Evolutionary conservation across 768 basidiomycete genomes (phyloP).

Genomic region (Boletus rex-veris): DNA sequence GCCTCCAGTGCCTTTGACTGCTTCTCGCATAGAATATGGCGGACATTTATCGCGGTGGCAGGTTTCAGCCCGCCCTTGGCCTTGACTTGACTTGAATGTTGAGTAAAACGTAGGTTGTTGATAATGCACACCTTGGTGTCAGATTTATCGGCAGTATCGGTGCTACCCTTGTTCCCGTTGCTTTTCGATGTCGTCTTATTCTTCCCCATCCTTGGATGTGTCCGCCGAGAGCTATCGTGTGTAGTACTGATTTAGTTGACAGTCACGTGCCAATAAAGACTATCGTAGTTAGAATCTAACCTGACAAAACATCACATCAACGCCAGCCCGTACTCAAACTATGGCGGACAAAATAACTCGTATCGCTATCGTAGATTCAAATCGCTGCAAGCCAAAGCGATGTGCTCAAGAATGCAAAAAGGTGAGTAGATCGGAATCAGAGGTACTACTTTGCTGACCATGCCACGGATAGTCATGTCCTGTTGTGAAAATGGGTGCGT

Average conservation of each 20-base stretch:
- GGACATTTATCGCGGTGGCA: slow-evolving; percentile 79
- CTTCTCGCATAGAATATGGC: slow-evolving; percentile 87
- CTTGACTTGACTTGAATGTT: slow-evolving; percentile 23
- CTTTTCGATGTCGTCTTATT: slow-evolving; percentile 25
- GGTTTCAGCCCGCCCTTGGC: slow-evolving; percentile 65
- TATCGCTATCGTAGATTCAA: slow-evolving; percentile 91
- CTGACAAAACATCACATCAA: slow-evolving; percentile 1
- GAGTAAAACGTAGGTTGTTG: not conserved
- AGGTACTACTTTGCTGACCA: not conserved
- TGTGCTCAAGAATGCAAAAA: slow-evolving; percentile 99
- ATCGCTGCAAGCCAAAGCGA: slow-evolving; percentile 94
- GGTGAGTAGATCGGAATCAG: slow-evolving; percentile 37
- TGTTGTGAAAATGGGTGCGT: slow-evolving; percentile 92
- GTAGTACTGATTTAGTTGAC: slow-evolving; percentile 3
- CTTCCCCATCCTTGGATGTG: slow-evolving; percentile 23
- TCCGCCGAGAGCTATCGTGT: not conserved
- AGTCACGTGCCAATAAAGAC: slow-evolving; percentile 15
- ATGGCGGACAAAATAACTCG: slow-evolving; percentile 97
- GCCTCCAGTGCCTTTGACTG: slow-evolving; percentile 79
- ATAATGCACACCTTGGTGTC: slow-evolving; percentile 22
- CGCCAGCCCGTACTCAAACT: slow-evolving; percentile 3
- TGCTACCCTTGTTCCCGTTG: slow-evolving; percentile 16
- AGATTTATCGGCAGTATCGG: slow-evolving; percentile 16
- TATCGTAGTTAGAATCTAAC: not conserved
- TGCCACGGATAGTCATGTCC: slow-evolving; percentile 71